Conservation (phyloP, 345 rosid species). For the Lumnitzera racemosa region DNA sequence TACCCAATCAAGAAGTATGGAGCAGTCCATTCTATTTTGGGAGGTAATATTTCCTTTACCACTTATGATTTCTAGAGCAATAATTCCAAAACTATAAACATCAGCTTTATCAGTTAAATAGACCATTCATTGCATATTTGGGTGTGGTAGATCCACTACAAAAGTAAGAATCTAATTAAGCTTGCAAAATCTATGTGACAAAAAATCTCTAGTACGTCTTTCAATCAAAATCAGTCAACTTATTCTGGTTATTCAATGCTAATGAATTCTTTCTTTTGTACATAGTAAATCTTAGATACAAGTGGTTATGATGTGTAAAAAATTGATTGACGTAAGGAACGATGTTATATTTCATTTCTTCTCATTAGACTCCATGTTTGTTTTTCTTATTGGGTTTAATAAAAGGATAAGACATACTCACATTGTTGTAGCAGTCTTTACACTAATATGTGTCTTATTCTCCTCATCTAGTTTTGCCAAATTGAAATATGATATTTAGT, state of each 20-base stretch:
- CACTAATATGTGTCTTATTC: constrained; percentile 27
- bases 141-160: constrained; percentile 37
- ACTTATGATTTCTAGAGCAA: constrained; percentile 20
- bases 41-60: constrained; percentile 16
- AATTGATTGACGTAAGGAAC: too few species aligned
- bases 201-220: too few species aligned
- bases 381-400: too few species aligned
- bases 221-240: too few species aligned
- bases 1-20: constrained; percentile 30
- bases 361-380: too few species aligned
- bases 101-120: constrained; percentile 28
- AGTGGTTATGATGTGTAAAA: too few species aligned
- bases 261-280: too few species aligned
- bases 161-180: neutral
- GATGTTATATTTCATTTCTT: too few species aligned
- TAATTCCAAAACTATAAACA: constrained; percentile 27
- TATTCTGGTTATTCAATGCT: too few species aligned
- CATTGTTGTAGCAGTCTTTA: constrained; percentile 26
- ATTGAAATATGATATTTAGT: constrained; percentile 34
- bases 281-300: too few species aligned
- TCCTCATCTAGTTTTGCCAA: constrained; percentile 34
- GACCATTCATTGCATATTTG: constrained; percentile 28
- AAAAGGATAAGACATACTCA: constrained; percentile 3
- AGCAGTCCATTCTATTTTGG: neutral
- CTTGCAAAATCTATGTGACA: neutral